Conservation (phyloP, 345 rosid genomes). For the Eucalyptus erythrocorys region DNA sequence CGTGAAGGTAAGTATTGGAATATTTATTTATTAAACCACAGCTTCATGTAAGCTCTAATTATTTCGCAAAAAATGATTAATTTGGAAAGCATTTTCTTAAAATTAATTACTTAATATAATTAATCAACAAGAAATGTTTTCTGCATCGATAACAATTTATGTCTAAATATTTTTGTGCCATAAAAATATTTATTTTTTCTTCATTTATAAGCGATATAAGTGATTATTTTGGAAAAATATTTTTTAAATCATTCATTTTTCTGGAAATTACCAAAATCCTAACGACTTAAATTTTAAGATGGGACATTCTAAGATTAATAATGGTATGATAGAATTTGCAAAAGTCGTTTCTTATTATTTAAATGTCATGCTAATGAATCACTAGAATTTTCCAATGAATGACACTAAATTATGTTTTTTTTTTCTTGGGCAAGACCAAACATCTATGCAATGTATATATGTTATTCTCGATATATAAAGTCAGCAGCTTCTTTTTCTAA, state of each 20-base stretch:
- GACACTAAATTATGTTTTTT: not conserved
- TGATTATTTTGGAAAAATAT: not conserved
- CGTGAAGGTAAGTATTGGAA: not conserved
- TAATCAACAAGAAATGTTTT: not conserved
- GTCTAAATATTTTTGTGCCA: not conserved
- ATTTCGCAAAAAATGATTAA: not conserved
- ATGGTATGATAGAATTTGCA: not conserved
- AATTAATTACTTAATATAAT: not conserved
- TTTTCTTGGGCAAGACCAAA: not conserved
- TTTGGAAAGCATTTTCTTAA: not conserved
- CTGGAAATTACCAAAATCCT: fast-evolving
- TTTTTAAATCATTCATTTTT: not conserved
- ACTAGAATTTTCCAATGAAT: not conserved
- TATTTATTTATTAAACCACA: not conserved
- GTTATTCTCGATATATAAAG: not conserved
- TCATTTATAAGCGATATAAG: not conserved
- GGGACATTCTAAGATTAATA: not conserved
- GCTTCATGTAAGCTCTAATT: fast-evolving
- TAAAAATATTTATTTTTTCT: not conserved
- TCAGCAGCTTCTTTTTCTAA: not conserved
- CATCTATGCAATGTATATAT: not conserved
- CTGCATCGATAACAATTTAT: not conserved
- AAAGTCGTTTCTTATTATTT: not conserved
- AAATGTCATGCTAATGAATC: not conserved
- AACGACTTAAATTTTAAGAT: not conserved